Evolutionary conservation across 257 asterid genomes (phyloP).

Genomic region (Salvia miltiorrhiza): DNA sequence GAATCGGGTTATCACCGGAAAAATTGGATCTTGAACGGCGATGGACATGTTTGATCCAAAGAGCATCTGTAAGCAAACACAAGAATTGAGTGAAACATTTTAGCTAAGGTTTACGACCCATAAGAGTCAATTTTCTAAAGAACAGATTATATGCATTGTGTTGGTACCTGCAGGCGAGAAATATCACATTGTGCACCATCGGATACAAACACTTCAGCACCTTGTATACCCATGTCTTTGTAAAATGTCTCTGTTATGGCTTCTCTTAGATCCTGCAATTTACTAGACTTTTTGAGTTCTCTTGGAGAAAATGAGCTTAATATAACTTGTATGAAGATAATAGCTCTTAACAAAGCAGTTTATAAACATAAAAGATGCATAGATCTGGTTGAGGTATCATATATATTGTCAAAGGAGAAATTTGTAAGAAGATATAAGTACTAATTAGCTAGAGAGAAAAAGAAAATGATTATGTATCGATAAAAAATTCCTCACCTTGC

Average conservation of each 20-base stretch:
- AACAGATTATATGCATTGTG: not conserved
- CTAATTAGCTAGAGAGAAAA: not conserved
- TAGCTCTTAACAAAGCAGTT: not conserved
- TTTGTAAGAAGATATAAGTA: not conserved
- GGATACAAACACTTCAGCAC: constrained; percentile 66
- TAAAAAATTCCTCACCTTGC: constrained; percentile 41
- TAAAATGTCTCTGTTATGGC: constrained; percentile 61
- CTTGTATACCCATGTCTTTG: constrained; percentile 45
- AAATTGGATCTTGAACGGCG: constrained; percentile 81
- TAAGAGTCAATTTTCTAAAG: not conserved
- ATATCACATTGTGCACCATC: constrained; percentile 93
- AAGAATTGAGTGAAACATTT: not conserved
- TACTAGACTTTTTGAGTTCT: not conserved
- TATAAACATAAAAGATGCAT: not conserved
- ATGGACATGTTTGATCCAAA: constrained; percentile 72
- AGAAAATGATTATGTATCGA: not conserved
- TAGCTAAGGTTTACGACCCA: not conserved
- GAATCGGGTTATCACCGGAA: constrained; percentile 54
- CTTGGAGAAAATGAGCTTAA: not conserved
- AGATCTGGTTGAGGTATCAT: not conserved
- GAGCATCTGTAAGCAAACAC: constrained; percentile 55
- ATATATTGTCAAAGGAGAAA: not conserved
- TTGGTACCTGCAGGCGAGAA: constrained; percentile 73
- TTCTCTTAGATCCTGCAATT: constrained; percentile 56
- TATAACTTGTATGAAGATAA: not conserved